These are phyloP conservation scores for Sechiopsis laciniata DNA, from an alignment of 306 rosid genomes.

Conservation along the genomic window DNA sequence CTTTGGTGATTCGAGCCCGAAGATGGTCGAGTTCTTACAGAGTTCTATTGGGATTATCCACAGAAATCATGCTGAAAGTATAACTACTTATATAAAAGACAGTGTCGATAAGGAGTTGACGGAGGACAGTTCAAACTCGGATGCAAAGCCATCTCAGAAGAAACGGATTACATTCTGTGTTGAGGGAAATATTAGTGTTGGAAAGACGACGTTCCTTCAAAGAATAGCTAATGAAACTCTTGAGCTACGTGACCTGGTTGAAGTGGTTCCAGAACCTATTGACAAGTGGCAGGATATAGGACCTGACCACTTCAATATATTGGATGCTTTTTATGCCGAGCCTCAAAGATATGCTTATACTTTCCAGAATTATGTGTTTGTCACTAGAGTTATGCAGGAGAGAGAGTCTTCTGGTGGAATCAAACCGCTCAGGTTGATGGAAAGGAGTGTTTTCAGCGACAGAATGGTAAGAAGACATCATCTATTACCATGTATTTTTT, in stretches of 20 bases:
- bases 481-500: not conserved
- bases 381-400: constrained; percentile 96
- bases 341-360: constrained; percentile 95
- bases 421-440: constrained; percentile 96
- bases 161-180: constrained; percentile 83
- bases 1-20: constrained; percentile 68
- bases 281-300: constrained; percentile 95
- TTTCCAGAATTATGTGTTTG: constrained; percentile 96
- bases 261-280: constrained; percentile 96
- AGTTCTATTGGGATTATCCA: constrained; percentile 91
- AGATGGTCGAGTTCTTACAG: constrained; percentile 86
- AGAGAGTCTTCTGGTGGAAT: constrained; percentile 85
- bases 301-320: constrained; percentile 88
- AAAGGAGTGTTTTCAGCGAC: constrained; percentile 98
- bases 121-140: constrained; percentile 48
- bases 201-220: constrained; percentile 89
- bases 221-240: constrained; percentile 86
- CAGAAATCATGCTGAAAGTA: constrained; percentile 93
- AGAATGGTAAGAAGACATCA: constrained; percentile 64
- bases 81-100: constrained; percentile 74
- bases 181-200: constrained; percentile 94
- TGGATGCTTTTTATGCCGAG: constrained; percentile 91
- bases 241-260: constrained; percentile 87
- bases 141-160: constrained; percentile 38
- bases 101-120: constrained; percentile 74